phyloP scores from a whole-genome alignment of 2,329 filamentous ascomycete species.

The Fusarium brevicatenulatum region DNA sequence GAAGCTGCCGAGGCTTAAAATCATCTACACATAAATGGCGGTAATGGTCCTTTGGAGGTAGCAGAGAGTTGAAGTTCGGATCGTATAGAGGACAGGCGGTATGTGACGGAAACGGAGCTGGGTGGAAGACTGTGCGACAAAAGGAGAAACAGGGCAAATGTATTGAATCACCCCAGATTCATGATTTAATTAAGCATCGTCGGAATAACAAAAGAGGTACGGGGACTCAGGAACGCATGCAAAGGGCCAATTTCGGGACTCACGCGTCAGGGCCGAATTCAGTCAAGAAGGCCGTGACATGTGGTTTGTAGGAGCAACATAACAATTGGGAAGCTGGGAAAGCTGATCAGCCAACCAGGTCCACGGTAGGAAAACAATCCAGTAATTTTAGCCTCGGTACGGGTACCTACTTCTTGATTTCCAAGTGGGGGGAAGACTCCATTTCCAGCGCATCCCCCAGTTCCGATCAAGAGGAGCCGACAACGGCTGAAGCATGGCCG shows the following conservation, averaged over 20 bases:
- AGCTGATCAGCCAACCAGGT: slow-evolving; percentile 29
- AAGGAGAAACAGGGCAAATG: slow-evolving; percentile 20
- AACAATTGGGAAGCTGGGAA: slow-evolving; percentile 24
- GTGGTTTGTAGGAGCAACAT: slow-evolving; percentile 34
- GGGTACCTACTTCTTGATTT: slow-evolving; percentile 17
- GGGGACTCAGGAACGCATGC: slow-evolving; percentile 21
- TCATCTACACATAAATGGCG: slow-evolving; percentile 29
- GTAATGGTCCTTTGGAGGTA: slow-evolving; percentile 11
- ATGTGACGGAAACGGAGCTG: slow-evolving; percentile 5
- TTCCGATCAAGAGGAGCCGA: slow-evolving; percentile 24
- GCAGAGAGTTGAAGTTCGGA: slow-evolving; percentile 2
- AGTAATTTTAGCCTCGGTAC: slow-evolving; percentile 42
- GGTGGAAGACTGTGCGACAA: slow-evolving; percentile 8
- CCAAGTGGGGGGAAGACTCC: slow-evolving; percentile 29
- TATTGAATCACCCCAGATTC: slow-evolving; percentile 37
- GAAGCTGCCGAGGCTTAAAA: slow-evolving; percentile 6
- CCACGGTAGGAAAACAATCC: slow-evolving; percentile 14
- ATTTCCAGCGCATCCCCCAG: slow-evolving; percentile 20
- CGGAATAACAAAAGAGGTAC: slow-evolving; percentile 17
- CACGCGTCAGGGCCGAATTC: slow-evolving; percentile 43
- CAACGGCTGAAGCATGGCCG: slow-evolving; percentile 34
- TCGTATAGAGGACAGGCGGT: slow-evolving; percentile 20
- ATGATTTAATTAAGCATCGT: slow-evolving; percentile 31
- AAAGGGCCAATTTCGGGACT: slow-evolving; percentile 30
- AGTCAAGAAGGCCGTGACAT: slow-evolving; percentile 41